These are phyloP conservation scores for Corchorus olitorius DNA, from an alignment of 345 rosid genomes.

Conservation along the genomic window DNA sequence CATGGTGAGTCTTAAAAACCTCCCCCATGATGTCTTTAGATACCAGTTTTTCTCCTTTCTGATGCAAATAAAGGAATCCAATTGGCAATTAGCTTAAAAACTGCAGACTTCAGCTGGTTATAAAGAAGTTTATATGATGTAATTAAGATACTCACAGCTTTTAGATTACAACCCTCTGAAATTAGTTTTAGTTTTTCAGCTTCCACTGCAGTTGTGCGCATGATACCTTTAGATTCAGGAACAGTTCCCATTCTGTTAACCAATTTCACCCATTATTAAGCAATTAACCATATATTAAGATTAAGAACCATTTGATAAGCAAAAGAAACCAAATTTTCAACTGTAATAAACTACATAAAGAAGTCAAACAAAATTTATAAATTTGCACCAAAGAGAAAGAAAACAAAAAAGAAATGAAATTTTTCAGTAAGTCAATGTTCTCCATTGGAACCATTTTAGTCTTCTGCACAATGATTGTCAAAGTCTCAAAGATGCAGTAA, in stretches of 20 bases:
- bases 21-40: constrained; percentile 66
- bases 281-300: constrained; percentile 10
- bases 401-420: neutral
- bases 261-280: constrained; percentile 20
- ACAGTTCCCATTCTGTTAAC: constrained; percentile 66
- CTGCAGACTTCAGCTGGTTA: constrained; percentile 12
- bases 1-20: constrained; percentile 75
- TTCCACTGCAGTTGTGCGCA: constrained; percentile 61
- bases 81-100: constrained; percentile 48
- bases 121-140: constrained; percentile 6
- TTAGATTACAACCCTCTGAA: constrained; percentile 75
- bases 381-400: too few species aligned
- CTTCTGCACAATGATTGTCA: neutral
- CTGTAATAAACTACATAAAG: neutral
- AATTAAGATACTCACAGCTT: constrained; percentile 52
- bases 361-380: neutral
- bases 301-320: neutral
- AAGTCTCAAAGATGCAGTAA: neutral
- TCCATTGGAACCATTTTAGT: neutral
- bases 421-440: constrained; percentile 1
- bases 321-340: neutral
- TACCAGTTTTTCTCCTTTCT: constrained; percentile 70
- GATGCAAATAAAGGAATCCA: constrained; percentile 46
- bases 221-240: constrained; percentile 68
- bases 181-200: constrained; percentile 70